phyloP scores from a whole-genome alignment of 2,329 filamentous ascomycete genomes.

The Diaporthe batatas region DNA sequence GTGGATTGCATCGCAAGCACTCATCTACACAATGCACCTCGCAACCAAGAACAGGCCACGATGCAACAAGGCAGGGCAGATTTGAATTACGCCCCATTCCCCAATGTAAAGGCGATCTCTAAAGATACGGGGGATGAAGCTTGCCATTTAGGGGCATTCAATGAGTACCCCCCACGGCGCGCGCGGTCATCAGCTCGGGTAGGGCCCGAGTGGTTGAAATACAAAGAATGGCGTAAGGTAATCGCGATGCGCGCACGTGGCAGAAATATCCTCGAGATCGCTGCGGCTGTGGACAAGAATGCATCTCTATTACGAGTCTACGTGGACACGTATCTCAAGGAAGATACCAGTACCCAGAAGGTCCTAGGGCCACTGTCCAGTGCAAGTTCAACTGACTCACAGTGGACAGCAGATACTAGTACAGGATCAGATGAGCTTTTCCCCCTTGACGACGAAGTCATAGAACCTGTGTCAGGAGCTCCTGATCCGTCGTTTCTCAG shows the following conservation, averaged over 20 bases:
- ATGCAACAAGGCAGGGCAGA: neutral
- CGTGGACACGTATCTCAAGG: neutral
- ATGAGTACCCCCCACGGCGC: neutral
- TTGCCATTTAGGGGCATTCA: neutral
- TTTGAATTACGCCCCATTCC: neutral
- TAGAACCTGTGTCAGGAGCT: neutral
- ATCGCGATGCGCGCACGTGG: neutral
- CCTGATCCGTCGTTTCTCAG: neutral
- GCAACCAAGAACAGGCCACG: neutral
- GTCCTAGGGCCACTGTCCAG: neutral
- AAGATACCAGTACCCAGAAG: neutral
- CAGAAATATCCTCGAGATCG: neutral
- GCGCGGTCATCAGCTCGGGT: neutral
- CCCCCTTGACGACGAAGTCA: neutral
- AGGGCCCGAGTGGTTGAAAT: neutral
- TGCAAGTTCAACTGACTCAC: neutral
- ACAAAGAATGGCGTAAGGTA: neutral
- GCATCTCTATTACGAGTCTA: neutral
- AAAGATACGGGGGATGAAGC: neutral
- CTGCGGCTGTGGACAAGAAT: neutral
- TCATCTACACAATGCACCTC: neutral
- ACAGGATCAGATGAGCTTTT: neutral
- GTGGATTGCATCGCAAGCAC: neutral
- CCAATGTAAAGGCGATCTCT: neutral
- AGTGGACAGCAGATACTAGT: neutral